Base-by-base conservation (phyloP, 1,284 basidiomycete species). In the Mrakiaceae sp. region DNA sequence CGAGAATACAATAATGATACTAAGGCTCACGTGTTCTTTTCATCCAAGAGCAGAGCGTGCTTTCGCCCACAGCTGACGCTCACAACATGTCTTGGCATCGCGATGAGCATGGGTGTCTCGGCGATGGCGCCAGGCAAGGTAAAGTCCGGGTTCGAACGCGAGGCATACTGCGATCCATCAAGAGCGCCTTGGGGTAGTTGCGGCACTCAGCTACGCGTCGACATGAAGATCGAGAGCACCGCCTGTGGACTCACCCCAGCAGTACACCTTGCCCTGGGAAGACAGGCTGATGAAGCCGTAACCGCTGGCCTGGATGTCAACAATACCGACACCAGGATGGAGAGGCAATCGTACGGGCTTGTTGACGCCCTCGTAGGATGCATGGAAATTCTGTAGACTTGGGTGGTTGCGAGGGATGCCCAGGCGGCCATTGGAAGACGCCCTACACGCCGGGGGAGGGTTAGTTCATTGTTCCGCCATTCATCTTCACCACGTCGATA, bases 241-340 rank as follows among this genome's bases (percentile, higher is more conserved):
- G 54, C 39, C 40, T 39, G n/a, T 14, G 5, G 50, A 43, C 65
- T 9, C 11, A 62, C 65, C 65, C 65, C 65, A 66, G 16, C 4
- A 27, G 56, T 58, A 63, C 10, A 66, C 48, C 10, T 39, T 49
- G 4, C 65, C 61, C 6, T 39, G 10, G 5, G 61, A 58, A 9
- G 63, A 60, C 3, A 66, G 53, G 3, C 56, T 61, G 16, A 59
- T 53, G 39, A 66, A 66, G 3, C 65, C 65, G n/a, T 59, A 66
- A 3, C 65, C 65, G 10, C 50, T 58, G 0, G 65, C 65, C 14
- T 63, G 62, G 5, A 66, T 54, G n/a, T 66, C 65, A n/a, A 66
- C 53, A n/a, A 66, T 48, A 1, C 65, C 65, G 5, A 66, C 65
- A 5, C 27, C 5, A 4, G 39, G 42, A 7, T 47, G 14, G n/a